These are phyloP conservation scores for Ballota nigra DNA, from an alignment of 257 asterid species.

Conservation along the genomic window DNA sequence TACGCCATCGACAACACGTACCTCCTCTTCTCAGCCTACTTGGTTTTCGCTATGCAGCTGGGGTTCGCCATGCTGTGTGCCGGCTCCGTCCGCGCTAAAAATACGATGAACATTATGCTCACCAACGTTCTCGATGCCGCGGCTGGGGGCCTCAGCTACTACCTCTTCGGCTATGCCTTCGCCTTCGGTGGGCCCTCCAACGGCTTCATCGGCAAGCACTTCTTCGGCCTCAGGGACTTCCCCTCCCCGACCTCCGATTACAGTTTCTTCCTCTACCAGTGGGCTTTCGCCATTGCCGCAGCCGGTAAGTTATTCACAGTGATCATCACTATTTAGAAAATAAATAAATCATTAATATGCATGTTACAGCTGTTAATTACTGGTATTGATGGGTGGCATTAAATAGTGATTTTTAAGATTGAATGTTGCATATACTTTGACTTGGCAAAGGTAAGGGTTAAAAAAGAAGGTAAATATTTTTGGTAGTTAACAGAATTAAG, in stretches of 20 bases:
- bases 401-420: neutral
- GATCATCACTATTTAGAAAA: too few relatives aligned
- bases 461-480: neutral
- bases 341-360: neutral
- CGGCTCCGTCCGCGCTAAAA: slow-evolving; percentile 45
- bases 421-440: neutral
- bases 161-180: slow-evolving; percentile 68
- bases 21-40: slow-evolving; percentile 61
- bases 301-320: slow-evolving; percentile 38
- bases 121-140: slow-evolving; percentile 77
- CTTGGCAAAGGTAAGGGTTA: neutral
- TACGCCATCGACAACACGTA: slow-evolving; percentile 62
- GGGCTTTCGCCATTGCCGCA: slow-evolving; percentile 83
- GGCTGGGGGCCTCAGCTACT: slow-evolving; percentile 69
- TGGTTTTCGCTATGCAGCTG: slow-evolving; percentile 70
- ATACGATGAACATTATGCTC: slow-evolving; percentile 35
- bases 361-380: neutral
- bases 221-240: slow-evolving; percentile 50
- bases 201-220: slow-evolving; percentile 60
- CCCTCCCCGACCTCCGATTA: slow-evolving; percentile 45
- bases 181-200: slow-evolving; percentile 65
- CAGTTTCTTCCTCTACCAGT: slow-evolving; percentile 62
- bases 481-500: neutral
- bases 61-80: slow-evolving; percentile 81
- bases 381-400: neutral